A percentile compares a stretch with the other conserved stretches of the same genome.
These are phyloP conservation scores for Clonostachys chloroleuca DNA, from an alignment of 2,329 filamentous ascomycete species.

Conservation along the genomic window DNA sequence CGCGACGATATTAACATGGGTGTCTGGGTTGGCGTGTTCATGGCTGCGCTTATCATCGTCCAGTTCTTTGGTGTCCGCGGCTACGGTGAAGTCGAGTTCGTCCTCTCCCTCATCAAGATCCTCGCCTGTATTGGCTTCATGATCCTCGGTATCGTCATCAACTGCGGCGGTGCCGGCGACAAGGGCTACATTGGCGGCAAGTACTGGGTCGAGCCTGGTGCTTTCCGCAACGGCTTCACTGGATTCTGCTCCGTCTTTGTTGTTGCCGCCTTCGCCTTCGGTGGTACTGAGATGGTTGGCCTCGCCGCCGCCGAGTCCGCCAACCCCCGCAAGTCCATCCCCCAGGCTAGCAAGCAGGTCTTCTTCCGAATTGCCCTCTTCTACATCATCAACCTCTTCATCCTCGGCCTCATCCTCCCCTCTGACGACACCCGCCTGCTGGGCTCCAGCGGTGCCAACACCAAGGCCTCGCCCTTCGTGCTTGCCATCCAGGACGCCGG, in stretches of 20 bases:
- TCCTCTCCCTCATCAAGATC: constrained; percentile 52
- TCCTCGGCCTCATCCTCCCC: constrained; percentile 44
- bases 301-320: constrained; percentile 67
- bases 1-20: neutral
- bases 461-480: constrained; percentile 45
- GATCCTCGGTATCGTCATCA: constrained; percentile 54
- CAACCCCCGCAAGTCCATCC: constrained; percentile 69
- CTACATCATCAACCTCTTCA: constrained; percentile 47
- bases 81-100: constrained; percentile 57
- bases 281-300: constrained; percentile 71
- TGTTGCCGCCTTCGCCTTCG: constrained; percentile 69
- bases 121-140: constrained; percentile 58
- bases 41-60: constrained; percentile 43
- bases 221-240: constrained; percentile 70
- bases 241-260: constrained; percentile 70
- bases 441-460: constrained; percentile 27
- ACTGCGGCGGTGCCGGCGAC: constrained; percentile 55
- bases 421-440: constrained; percentile 42
- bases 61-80: constrained; percentile 53
- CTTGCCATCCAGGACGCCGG: constrained; percentile 50
- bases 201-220: constrained; percentile 44
- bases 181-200: constrained; percentile 40
- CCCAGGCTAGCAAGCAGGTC: constrained; percentile 79
- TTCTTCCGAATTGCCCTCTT: constrained; percentile 55
- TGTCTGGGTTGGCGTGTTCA: constrained; percentile 32